Evolutionary conservation across 345 rosid species (phyloP).

Genomic region (Salix udensis): DNA sequence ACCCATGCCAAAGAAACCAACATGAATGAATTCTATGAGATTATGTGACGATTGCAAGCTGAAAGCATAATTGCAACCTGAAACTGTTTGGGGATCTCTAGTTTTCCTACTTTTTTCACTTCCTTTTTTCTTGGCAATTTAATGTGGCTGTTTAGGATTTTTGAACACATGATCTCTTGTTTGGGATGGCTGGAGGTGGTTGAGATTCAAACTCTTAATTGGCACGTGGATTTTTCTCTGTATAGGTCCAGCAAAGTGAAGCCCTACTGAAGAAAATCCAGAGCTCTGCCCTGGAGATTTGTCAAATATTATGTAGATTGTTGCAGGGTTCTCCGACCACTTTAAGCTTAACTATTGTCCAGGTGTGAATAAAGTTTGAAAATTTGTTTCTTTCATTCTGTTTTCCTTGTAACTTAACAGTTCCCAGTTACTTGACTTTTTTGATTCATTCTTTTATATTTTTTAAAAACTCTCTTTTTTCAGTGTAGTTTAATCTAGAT

Average conservation of each 20-base stretch:
- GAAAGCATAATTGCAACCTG: neutral
- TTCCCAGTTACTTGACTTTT: neutral
- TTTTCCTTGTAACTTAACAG: neutral
- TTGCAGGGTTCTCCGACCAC: slow-evolving; percentile 44
- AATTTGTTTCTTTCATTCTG: neutral
- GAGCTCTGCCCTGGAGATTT: slow-evolving; percentile 58
- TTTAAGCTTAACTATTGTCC: slow-evolving; percentile 45
- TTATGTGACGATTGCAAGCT: neutral
- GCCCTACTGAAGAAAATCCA: slow-evolving; percentile 50
- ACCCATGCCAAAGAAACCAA: neutral
- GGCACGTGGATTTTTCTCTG: neutral
- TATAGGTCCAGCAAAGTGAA: slow-evolving; percentile 64
- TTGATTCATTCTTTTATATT: slow-evolving; percentile 4
- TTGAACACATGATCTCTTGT: neutral
- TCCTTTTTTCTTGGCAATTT: neutral
- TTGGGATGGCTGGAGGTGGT: neutral
- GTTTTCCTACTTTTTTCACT: neutral
- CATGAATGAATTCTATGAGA: neutral
- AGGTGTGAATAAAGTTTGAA: slow-evolving; percentile 43
- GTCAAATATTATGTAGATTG: slow-evolving; percentile 42
- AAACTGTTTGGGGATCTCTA: neutral
- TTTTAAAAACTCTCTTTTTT: neutral
- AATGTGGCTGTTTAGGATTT: neutral
- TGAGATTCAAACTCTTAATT: neutral
- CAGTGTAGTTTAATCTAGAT: neutral